Evolutionary conservation across 768 basidiomycete species (phyloP).

Genomic region (Gautieria morchelliformis): DNA sequence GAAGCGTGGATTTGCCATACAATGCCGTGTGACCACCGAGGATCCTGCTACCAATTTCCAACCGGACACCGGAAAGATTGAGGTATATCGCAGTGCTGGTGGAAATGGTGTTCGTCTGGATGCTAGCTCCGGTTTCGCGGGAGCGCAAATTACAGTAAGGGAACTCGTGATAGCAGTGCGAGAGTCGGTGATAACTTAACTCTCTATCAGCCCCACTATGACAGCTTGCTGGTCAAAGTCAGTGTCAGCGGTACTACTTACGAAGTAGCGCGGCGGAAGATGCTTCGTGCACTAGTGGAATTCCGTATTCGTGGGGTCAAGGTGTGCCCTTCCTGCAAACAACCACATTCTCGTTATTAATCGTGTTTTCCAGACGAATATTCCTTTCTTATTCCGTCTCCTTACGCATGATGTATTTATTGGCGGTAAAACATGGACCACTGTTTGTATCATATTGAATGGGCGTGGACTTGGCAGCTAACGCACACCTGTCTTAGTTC

Average conservation of each 20-base stretch:
- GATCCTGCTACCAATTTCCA: constrained; percentile 90
- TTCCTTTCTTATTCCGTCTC: constrained; percentile 97
- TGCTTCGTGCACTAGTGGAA: constrained; percentile 98
- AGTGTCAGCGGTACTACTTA: constrained; percentile 95
- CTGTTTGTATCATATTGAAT: constrained; percentile 25
- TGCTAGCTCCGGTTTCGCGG: constrained; percentile 94
- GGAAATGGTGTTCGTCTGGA: constrained; percentile 98
- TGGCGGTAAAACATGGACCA: constrained; percentile 97
- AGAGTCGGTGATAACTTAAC: background rate
- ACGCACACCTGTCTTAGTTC: constrained; percentile 44
- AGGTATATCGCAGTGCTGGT: constrained; percentile 97
- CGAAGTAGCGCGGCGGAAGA: constrained; percentile 96
- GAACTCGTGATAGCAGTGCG: background rate
- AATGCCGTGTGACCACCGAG: constrained; percentile 97
- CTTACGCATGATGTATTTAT: constrained; percentile 96
- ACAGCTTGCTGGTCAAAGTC: constrained; percentile 94
- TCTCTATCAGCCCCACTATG: constrained; percentile 78
- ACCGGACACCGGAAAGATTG: constrained; percentile 98
- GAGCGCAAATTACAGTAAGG: constrained; percentile 92
- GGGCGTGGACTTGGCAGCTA: background rate
- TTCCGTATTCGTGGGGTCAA: constrained; percentile 99
- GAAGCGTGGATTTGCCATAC: constrained; percentile 95
- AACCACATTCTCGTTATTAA: background rate
- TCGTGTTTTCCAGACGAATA: constrained; percentile 66
- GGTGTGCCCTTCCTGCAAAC: constrained; percentile 30